Evolutionary conservation across 306 rosid genomes (phyloP).

Genomic region (Prunus kanzakura): DNA sequence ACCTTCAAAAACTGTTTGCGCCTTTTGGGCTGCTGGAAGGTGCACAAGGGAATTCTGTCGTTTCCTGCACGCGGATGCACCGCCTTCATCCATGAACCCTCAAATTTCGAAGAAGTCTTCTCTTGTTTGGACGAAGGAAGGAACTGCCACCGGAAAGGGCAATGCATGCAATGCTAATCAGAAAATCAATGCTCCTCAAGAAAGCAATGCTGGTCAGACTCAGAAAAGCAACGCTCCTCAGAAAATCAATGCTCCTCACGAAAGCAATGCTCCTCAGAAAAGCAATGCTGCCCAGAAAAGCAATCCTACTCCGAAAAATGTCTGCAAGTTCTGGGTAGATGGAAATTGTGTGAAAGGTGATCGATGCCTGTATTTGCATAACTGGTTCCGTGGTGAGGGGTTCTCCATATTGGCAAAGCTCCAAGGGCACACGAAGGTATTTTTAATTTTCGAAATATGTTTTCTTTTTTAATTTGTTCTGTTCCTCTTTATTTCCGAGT

Average conservation of each 20-base stretch:
- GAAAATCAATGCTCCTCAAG: background rate
- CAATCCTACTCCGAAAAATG: background rate
- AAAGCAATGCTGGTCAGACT: background rate
- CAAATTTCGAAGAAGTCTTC: background rate
- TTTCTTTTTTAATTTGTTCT: background rate
- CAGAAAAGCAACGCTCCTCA: background rate
- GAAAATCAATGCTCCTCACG: background rate
- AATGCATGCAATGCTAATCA: background rate
- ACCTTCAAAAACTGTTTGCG: background rate
- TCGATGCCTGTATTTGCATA: constrained; percentile 31
- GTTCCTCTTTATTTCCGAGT: background rate
- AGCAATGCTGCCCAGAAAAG: background rate
- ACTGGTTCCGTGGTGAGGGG: constrained; percentile 37
- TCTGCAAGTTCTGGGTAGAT: constrained; percentile 35
- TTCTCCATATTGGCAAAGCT: constrained; percentile 32
- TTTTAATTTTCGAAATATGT: background rate
- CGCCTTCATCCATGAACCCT: background rate
- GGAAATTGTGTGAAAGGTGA: constrained; percentile 36
- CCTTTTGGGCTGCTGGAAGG: background rate
- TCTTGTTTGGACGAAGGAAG: background rate
- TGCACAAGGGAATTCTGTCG: background rate
- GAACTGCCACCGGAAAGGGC: background rate
- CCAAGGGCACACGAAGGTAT: constrained; percentile 49
- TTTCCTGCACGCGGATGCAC: background rate
- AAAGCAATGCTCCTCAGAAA: background rate